These are phyloP conservation scores for Leptodontidium sp. DNA, from an alignment of 2,329 filamentous ascomycete species.

Conservation along the genomic window DNA sequence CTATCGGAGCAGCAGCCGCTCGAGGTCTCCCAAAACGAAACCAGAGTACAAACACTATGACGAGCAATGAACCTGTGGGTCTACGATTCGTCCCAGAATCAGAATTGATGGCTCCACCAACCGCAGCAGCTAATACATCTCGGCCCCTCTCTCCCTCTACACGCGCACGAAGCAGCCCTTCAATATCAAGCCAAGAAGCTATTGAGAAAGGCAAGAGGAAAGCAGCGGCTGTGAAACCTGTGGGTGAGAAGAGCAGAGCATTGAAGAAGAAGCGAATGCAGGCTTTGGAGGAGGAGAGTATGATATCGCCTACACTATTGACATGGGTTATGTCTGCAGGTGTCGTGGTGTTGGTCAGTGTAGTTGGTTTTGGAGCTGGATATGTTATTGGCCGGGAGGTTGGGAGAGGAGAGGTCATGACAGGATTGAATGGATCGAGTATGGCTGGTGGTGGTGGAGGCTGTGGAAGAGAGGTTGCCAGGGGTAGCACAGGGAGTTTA, in stretches of 20 bases:
- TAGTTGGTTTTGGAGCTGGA: slow-evolving; percentile 73
- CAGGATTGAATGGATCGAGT: slow-evolving; percentile 38
- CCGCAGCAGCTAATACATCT: slow-evolving; percentile 43
- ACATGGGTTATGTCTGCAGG: slow-evolving; percentile 72
- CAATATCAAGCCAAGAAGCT: slow-evolving; percentile 39
- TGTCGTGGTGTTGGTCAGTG: slow-evolving; percentile 72
- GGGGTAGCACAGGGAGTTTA: slow-evolving; percentile 37
- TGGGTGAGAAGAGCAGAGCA: slow-evolving; percentile 47
- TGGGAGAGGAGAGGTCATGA: slow-evolving; percentile 63
- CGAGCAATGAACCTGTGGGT: slow-evolving; percentile 53
- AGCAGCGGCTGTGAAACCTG: slow-evolving; percentile 43
- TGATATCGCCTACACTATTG: slow-evolving; percentile 66
- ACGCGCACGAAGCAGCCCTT: slow-evolving; percentile 38
- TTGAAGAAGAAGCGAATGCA: slow-evolving; percentile 58
- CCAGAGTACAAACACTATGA: slow-evolving; percentile 38
- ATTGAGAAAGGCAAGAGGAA: slow-evolving; percentile 60
- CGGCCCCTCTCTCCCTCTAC: slow-evolving; percentile 40
- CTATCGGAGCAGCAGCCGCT: slow-evolving; percentile 92
- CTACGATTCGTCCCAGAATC: slow-evolving; percentile 68
- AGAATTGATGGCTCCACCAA: slow-evolving; percentile 57
- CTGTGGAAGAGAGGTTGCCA: slow-evolving; percentile 42
- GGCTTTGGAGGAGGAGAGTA: slow-evolving; percentile 48
- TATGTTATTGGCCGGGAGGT: slow-evolving; percentile 74
- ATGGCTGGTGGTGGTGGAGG: slow-evolving; percentile 30
- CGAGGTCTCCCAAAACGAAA: slow-evolving; percentile 76